Conservation (phyloP, 2,329 filamentous ascomycete genomes). For the Phialocephala sp. region DNA sequence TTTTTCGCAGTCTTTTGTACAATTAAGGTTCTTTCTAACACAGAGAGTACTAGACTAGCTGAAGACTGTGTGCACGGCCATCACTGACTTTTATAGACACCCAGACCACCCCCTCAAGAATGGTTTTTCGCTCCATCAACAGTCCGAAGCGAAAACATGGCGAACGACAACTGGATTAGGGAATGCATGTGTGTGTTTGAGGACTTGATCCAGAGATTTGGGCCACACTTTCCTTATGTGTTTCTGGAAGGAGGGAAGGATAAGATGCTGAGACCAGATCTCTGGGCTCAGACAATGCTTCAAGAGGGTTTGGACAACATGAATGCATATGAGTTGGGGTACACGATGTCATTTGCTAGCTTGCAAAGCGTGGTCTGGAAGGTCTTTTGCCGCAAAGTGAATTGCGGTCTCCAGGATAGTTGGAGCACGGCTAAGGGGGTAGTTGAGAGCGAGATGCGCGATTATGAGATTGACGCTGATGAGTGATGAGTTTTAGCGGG, state of each 20-base stretch:
- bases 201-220: constrained; percentile 34
- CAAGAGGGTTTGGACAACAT: constrained; percentile 36
- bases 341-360: constrained; percentile 38
- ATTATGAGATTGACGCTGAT: constrained; percentile 23
- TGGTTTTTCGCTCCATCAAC: constrained; percentile 15
- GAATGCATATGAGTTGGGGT: constrained; percentile 37
- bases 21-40: neutral
- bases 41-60: neutral
- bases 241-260: constrained; percentile 28
- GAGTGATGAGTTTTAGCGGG: neutral
- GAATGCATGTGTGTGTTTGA: constrained; percentile 40
- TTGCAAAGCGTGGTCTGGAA: constrained; percentile 40
- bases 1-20: neutral
- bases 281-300: constrained; percentile 30
- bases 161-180: constrained; percentile 29
- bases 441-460: constrained; percentile 33
- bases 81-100: neutral
- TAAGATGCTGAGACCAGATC: constrained; percentile 15
- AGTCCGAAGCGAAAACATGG: constrained; percentile 20
- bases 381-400: constrained; percentile 33
- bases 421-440: constrained; percentile 34
- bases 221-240: constrained; percentile 37
- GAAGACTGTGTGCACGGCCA: neutral
- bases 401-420: constrained; percentile 28
- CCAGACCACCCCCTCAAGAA: neutral